These are phyloP conservation scores for Populus pruinosa DNA, from an alignment of 345 rosid genomes.

Conservation along the genomic window DNA sequence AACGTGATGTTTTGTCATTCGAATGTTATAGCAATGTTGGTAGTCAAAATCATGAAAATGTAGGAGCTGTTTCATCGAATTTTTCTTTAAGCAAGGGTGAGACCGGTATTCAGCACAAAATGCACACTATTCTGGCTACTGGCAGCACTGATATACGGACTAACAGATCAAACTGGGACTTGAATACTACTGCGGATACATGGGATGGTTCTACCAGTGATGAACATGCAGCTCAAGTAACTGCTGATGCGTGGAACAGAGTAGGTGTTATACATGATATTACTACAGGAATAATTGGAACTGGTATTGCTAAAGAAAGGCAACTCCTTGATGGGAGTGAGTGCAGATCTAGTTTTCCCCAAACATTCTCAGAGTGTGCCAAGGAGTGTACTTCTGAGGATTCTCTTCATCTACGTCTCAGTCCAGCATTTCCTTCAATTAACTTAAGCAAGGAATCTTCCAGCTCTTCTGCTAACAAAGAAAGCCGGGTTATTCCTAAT, in stretches of 20 bases:
- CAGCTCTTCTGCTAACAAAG: slow-evolving; percentile 26
- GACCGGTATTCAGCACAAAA: slow-evolving; percentile 20
- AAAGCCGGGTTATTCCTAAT: slow-evolving; percentile 14
- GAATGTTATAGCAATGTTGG: slow-evolving; percentile 24
- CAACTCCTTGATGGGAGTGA: slow-evolving; percentile 22
- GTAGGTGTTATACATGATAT: slow-evolving; percentile 18
- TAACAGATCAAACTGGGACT: slow-evolving; percentile 75
- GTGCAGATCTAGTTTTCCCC: slow-evolving; percentile 13
- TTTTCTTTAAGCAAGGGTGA: slow-evolving; percentile 50
- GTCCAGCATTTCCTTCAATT: slow-evolving; percentile 28
- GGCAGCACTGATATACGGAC: slow-evolving; percentile 21
- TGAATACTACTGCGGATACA: slow-evolving; percentile 83
- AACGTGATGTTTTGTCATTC: slow-evolving; percentile 11
- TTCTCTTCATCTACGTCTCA: slow-evolving; percentile 57
- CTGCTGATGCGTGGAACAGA: slow-evolving; percentile 22
- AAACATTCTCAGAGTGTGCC: slow-evolving; percentile 20
- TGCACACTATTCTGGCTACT: slow-evolving; percentile 15
- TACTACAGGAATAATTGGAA: slow-evolving; percentile 14
- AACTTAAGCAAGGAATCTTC: slow-evolving; percentile 24
- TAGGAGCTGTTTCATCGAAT: slow-evolving; percentile 39
- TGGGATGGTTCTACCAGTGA: slow-evolving; percentile 55
- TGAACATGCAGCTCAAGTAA: slow-evolving; percentile 23
- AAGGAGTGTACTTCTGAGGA: slow-evolving; percentile 23
- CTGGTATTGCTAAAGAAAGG: slow-evolving; percentile 23
- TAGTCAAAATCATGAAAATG: slow-evolving; percentile 24